Base-by-base conservation (phyloP, 208 protist genomes). In the Crithidia sp. region DNA sequence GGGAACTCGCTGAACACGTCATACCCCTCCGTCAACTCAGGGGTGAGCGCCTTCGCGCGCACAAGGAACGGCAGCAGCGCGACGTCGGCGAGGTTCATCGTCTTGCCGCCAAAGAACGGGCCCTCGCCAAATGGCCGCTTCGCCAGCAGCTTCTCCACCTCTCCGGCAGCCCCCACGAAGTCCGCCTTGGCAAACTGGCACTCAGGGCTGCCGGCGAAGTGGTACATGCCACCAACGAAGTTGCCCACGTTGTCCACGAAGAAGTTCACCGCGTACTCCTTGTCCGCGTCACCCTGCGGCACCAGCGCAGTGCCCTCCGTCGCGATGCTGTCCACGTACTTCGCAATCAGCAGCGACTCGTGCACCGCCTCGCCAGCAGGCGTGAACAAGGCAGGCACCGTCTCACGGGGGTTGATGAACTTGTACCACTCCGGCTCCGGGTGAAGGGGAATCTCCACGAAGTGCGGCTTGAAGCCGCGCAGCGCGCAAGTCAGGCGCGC, bases 381-480 rank as follows among this genome's bases (percentile, higher is more conserved):
- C 37, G 88, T 88, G 49, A 86, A 66, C 13, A 95, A 60, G 44
- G 77, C 67, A 5, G 90, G 88, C 37, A 95, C 84, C 66, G 88
- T 95, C 55, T 84, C 84, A 44, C 82, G 84, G 37, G 53, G 62
- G 76, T 93, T 93, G 49, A 93, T 66, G 68, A 77, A 68, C 64
- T 74, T 71, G 77, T 87, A 93, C 88, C 90, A 95, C 57, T 65
- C 63, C 17, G 84, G 86, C 19, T 67, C 41, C 17, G 86, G 64
- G n/a, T 57, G n/a, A 28, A 89, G 70, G 41, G 91, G 70, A 43
- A 93, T 73, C 52, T 92, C 84, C 41, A 92, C 74, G 14, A 47
- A 58, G 54, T 75, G 56, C 37, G 79, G 52, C 40, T 82, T 52
- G 56, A 93, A 68, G 50, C 67, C 71, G 58, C 83, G 84, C 47